These are phyloP conservation scores for Arbutus unedo DNA, from an alignment of 148 eudicot species.

Conservation along the genomic window DNA sequence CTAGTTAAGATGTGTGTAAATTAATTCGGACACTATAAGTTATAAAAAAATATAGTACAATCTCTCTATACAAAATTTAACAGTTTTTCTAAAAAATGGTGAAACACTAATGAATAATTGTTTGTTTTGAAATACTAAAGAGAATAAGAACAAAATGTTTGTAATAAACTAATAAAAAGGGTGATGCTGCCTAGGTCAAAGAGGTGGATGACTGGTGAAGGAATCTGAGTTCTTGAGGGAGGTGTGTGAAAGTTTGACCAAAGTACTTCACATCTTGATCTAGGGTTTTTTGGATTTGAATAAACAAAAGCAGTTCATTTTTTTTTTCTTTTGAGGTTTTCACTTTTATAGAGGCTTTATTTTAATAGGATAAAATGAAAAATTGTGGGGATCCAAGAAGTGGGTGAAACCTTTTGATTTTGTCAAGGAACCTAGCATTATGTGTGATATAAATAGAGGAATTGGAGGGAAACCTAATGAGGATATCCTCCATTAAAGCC, in stretches of 20 bases:
- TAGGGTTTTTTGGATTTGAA: constrained; percentile 5
- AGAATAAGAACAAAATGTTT: constrained; percentile 38
- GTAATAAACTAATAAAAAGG: constrained; percentile 6
- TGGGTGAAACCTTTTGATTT: not conserved
- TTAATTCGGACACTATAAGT: too few species aligned
- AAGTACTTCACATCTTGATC: not conserved
- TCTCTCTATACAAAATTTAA: too few species aligned
- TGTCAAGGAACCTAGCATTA: not conserved
- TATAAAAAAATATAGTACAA: too few species aligned
- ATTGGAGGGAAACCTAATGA: not conserved
- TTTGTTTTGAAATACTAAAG: constrained; percentile 5
- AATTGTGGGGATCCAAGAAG: not conserved
- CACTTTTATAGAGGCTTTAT: not conserved
- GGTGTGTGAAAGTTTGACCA: constrained; percentile 13
- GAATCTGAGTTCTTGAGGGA: constrained; percentile 15
- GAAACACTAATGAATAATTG: not conserved
- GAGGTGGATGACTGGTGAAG: constrained; percentile 2
- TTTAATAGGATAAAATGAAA: not conserved
- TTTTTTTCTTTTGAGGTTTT: not conserved
- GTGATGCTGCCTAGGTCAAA: constrained; percentile 18
- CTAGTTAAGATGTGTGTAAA: too few species aligned
- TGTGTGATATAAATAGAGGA: not conserved
- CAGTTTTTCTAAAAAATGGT: not conserved
- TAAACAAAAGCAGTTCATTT: not conserved
- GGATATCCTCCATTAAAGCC: too few species aligned